phyloP scores from a whole-genome alignment of 148 eudicot genomes.

The Amaranthus cruentus region DNA sequence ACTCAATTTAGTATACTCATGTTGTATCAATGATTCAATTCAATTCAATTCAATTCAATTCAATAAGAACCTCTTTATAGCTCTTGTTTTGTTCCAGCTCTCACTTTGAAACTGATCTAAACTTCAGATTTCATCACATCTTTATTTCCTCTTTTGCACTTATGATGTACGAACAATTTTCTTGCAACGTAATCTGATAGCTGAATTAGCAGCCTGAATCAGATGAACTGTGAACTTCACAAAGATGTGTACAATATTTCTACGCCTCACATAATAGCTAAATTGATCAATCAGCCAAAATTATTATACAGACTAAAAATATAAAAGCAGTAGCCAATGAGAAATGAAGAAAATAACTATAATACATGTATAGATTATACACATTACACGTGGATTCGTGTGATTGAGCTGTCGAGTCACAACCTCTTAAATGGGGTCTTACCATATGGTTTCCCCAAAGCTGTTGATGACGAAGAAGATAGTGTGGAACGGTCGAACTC shows the following conservation, averaged over 20 bases:
- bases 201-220: not conserved
- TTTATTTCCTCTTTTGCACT: not conserved
- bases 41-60: too few species aligned
- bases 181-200: not conserved
- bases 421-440: slow-evolving; percentile 32
- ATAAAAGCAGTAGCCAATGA: not conserved
- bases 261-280: not conserved
- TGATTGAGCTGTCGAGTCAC: not conserved
- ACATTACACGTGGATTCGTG: slow-evolving; percentile 19
- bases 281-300: slow-evolving; percentile 13
- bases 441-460: slow-evolving; percentile 32
- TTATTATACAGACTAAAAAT: slow-evolving; percentile 27
- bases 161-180: not conserved
- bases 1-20: too few species aligned
- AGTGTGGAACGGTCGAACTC: slow-evolving; percentile 36
- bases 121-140: too few species aligned
- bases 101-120: too few species aligned
- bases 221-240: not conserved
- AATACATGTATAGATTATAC: slow-evolving; percentile 12
- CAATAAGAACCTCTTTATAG: too few species aligned
- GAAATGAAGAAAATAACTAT: not conserved
- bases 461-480: slow-evolving; percentile 55
- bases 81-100: too few species aligned
- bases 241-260: slow-evolving; percentile 11
- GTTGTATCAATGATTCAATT: too few species aligned